Conservation (phyloP, 208 protist genomes). For the Leishmania gerbilli region DNA sequence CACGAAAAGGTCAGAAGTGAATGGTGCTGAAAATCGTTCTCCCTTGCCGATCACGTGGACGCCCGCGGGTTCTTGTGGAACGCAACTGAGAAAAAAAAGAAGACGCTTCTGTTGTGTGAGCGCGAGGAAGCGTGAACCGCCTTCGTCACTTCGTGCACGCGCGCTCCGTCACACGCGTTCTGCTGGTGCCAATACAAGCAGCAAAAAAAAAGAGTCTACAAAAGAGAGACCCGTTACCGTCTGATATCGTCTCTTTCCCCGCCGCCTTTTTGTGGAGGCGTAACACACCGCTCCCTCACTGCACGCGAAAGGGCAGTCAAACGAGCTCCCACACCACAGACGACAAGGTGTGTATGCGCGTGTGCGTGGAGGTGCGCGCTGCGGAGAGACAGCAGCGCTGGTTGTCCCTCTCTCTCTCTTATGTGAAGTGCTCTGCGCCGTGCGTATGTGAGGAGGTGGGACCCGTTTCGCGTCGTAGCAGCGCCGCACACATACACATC, state of each 20-base stretch:
- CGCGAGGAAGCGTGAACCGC: not conserved
- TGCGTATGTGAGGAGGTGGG: not conserved
- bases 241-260: not conserved
- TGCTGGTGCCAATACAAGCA: not conserved
- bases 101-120: not conserved
- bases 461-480: not conserved
- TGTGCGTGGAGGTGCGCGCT: not conserved
- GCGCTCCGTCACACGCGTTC: not conserved
- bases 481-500: not conserved
- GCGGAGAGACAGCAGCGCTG: not conserved
- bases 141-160: not conserved
- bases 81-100: not conserved
- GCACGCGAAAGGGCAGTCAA: not conserved
- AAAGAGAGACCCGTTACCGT: not conserved
- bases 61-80: not conserved
- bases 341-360: not conserved
- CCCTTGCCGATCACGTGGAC: not conserved
- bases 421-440: not conserved
- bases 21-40: not conserved
- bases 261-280: not conserved
- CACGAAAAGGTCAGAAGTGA: not conserved
- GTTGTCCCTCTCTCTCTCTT: not conserved
- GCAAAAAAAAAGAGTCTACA: not conserved
- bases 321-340: not conserved
- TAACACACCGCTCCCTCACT: not conserved